Evolutionary conservation across 2,329 filamentous ascomycete species (phyloP).

Genomic region (Colletotrichum filicis): DNA sequence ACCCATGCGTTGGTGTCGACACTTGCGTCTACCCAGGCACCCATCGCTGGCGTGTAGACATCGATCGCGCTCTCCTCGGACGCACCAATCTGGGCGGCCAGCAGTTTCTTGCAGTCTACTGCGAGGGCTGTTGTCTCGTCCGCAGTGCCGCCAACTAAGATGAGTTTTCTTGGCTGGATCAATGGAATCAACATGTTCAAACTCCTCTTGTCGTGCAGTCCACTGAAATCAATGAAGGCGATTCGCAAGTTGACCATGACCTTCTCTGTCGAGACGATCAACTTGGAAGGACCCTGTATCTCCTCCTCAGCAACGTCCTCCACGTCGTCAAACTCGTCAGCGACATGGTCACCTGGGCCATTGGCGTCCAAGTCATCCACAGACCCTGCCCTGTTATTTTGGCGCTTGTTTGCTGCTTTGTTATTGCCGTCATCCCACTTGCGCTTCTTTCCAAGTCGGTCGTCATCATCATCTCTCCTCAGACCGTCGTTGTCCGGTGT

Average conservation of each 20-base stretch:
- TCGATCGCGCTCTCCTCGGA: constrained; percentile 66
- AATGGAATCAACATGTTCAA: constrained; percentile 94
- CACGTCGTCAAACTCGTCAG: constrained; percentile 68
- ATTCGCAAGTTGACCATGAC: constrained; percentile 80
- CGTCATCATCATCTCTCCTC: constrained; percentile 63
- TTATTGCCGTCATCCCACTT: constrained; percentile 81
- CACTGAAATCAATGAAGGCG: constrained; percentile 90
- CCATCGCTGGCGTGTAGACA: constrained; percentile 85
- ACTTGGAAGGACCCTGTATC: constrained; percentile 76
- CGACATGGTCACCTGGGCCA: constrained; percentile 38
- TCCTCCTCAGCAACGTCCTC: constrained; percentile 64
- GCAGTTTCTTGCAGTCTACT: constrained; percentile 79
- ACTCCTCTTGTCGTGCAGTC: constrained; percentile 92
- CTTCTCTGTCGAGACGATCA: constrained; percentile 71
- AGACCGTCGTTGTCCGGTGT: constrained; percentile 68
- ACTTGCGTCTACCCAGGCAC: constrained; percentile 83
- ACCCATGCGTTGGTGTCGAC: constrained; percentile 99
- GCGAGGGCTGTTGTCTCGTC: constrained; percentile 85
- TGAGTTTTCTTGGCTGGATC: constrained; percentile 92
- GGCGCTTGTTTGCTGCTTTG: constrained; percentile 67
- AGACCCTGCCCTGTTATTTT: constrained; percentile 56
- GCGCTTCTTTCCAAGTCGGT: constrained; percentile 87
- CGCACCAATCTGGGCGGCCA: constrained; percentile 57
- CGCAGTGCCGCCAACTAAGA: constrained; percentile 84
- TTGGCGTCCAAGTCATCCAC: constrained; percentile 58